phyloP scores from a whole-genome alignment of 1,139 yeast genomes.

The Taphrina flavorubra region DNA sequence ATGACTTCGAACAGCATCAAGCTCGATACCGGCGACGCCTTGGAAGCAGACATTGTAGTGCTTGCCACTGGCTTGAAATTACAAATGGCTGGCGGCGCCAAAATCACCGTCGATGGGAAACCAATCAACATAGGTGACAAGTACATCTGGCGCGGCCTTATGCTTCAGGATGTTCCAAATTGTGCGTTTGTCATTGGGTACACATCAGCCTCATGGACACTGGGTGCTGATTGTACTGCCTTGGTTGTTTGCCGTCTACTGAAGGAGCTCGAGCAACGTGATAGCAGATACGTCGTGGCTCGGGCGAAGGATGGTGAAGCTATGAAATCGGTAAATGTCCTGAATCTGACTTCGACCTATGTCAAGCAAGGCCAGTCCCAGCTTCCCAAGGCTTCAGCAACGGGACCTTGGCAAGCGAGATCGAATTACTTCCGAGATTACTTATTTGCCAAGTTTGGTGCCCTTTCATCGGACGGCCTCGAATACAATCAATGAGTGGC shows the following conservation, averaged over 20 bases:
- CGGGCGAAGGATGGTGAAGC: constrained; percentile 7
- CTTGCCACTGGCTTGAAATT: constrained; percentile 55
- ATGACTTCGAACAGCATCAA: constrained; percentile 54
- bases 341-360: constrained; percentile 32
- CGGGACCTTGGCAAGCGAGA: constrained; percentile 35
- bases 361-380: constrained; percentile 1
- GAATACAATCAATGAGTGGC: not conserved
- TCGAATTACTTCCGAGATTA: constrained; percentile 32
- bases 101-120: constrained; percentile 20
- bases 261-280: constrained; percentile 5
- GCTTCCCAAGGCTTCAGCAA: constrained; percentile 29
- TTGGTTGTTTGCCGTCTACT: constrained; percentile 33
- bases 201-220: constrained; percentile 35
- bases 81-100: constrained; percentile 31
- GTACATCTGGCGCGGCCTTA: constrained; percentile 33
- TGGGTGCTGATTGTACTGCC: constrained; percentile 39
- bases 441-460: constrained; percentile 14
- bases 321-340: constrained; percentile 11
- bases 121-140: constrained; percentile 26
- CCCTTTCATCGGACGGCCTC: constrained; percentile 11
- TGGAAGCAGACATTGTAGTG: constrained; percentile 55
- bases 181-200: constrained; percentile 27
- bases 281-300: constrained; percentile 6
- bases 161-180: constrained; percentile 32
- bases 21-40: constrained; percentile 54